phyloP scores from a whole-genome alignment of 768 basidiomycete species.

The Mycena vulgaris region DNA sequence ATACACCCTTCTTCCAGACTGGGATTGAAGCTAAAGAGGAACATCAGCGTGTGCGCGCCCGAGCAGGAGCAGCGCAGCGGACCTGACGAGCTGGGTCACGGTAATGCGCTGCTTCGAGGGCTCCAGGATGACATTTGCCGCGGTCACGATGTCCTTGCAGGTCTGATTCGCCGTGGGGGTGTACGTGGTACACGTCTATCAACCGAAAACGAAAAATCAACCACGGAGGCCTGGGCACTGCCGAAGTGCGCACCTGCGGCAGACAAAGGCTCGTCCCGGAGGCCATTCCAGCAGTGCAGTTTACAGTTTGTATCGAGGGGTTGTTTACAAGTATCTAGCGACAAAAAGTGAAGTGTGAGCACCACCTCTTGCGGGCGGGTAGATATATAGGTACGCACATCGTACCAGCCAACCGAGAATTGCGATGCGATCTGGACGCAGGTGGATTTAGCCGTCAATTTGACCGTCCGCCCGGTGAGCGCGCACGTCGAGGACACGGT shows the following conservation, averaged over 20 bases:
- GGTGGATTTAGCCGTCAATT: neutral
- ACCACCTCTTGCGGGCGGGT: neutral
- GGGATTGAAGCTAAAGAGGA: conserved; percentile 12
- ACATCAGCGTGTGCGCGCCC: no score
- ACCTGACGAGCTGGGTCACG: conserved; percentile 15
- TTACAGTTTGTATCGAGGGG: neutral
- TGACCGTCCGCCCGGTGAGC: conserved; percentile 6
- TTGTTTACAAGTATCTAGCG: conserved; percentile 7
- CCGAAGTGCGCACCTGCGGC: neutral
- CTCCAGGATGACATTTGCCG: neutral
- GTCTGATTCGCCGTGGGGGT: conserved; percentile 9
- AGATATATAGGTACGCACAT: neutral
- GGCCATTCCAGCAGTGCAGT: conserved; percentile 6
- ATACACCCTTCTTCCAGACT: conserved; percentile 4
- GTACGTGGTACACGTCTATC: conserved; percentile 24
- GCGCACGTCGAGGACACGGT: conserved; percentile 11
- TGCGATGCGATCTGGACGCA: conserved; percentile 9
- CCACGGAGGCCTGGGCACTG: no score
- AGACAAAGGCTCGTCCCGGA: conserved; percentile 16
- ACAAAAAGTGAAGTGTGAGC: neutral
- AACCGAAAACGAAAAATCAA: neutral
- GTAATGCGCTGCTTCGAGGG: conserved; percentile 16
- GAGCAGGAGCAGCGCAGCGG: neutral
- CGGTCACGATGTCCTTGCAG: conserved; percentile 14
- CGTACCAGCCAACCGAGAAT: conserved; percentile 23